Conservation (phyloP, 306 rosid species). For the Prunus mira region DNA sequence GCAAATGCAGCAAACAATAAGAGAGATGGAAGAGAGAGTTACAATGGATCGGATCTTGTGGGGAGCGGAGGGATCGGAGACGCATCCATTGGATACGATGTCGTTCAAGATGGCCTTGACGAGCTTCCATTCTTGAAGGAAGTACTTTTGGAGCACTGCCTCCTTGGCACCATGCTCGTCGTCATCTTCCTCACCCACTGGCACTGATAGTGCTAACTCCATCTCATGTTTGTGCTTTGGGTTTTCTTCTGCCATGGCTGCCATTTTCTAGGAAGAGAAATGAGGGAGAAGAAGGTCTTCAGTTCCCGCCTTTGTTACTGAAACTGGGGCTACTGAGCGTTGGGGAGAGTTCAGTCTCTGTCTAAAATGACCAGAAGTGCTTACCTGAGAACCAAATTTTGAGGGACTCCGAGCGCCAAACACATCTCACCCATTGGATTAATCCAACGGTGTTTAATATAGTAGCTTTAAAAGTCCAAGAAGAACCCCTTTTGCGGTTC, state of each 20-base stretch:
- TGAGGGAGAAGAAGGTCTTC: not conserved
- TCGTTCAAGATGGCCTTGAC: slow-evolving; percentile 67
- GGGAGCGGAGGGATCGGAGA: slow-evolving; percentile 57
- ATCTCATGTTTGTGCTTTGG: slow-evolving; percentile 23
- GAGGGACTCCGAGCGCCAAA: too few species aligned
- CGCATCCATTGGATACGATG: slow-evolving; percentile 64
- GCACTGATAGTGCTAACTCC: not conserved
- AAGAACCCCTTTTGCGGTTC: too few species aligned
- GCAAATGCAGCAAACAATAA: not conserved
- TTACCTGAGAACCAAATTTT: too few species aligned
- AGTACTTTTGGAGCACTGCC: slow-evolving; percentile 75
- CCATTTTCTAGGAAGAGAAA: slow-evolving; percentile 15
- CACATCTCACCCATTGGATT: too few species aligned
- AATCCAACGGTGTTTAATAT: too few species aligned
- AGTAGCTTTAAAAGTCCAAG: too few species aligned
- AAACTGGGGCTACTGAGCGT: too few species aligned
- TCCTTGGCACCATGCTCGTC: slow-evolving; percentile 82
- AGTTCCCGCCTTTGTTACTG: slow-evolving; percentile 24
- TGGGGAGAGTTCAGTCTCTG: too few species aligned
- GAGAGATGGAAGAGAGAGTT: slow-evolving; percentile 10
- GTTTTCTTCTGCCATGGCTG: slow-evolving; percentile 25
- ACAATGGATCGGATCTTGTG: slow-evolving; percentile 91
- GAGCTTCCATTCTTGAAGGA: slow-evolving; percentile 88
- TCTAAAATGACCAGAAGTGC: too few species aligned
- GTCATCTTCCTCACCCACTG: slow-evolving; percentile 52